Base-by-base conservation (phyloP, 2,329 filamentous ascomycete species). In the Ceratocystis albifundus region DNA sequence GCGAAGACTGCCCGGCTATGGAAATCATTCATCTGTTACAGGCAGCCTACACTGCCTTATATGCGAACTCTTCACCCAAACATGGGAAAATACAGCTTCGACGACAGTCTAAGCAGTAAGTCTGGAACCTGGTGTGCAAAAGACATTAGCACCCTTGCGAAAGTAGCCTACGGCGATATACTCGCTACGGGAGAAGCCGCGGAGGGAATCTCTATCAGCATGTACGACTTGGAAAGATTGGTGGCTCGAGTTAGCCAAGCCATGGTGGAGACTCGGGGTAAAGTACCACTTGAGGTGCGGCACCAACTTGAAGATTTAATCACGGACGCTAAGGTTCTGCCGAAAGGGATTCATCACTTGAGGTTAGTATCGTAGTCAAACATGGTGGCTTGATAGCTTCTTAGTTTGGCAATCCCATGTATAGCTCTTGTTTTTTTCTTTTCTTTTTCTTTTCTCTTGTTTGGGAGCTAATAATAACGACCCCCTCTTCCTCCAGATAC, bases 11-110 rank as follows among this genome's bases (percentile, higher is more conserved):
- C 88, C 55, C 83, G 84, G 66, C 77, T 99, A 3, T 97, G 94
- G 92, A 86, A 85, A 68, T 83, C 84, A 1, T 93, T 96, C 75
- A 84, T 93, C 68, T 82, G 81, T 64, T 97, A 95, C 75, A 83
- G 92, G 61, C 82, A 90, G 71, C 85, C 88, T 0, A 94, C 90
- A 1, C 84, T 86, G 30, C 75, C 78, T 1, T 82, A 85, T 68
- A 81, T 89, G 69, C 83, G 87, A 73, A 77, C 80, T 55, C 88
- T 86, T 69, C 79, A 87, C 20, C 80, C 83, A 0, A 78, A 80
- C 3, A 80, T 88, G 68, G 80, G 79, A 1, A 74, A 86, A 20
- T 72, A 81, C 59, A 78, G 81, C 75, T 81, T 85, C 67, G 84
- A 87, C 71, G 77, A 76, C 53, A 81, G 84, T n/a, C 74, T 86